Percentiles rank a stretch among this genome's conserved stretches.
Evolutionary conservation across 192 early-diverging fungal genomes (phyloP).

Genomic region (Podila epigama): DNA sequence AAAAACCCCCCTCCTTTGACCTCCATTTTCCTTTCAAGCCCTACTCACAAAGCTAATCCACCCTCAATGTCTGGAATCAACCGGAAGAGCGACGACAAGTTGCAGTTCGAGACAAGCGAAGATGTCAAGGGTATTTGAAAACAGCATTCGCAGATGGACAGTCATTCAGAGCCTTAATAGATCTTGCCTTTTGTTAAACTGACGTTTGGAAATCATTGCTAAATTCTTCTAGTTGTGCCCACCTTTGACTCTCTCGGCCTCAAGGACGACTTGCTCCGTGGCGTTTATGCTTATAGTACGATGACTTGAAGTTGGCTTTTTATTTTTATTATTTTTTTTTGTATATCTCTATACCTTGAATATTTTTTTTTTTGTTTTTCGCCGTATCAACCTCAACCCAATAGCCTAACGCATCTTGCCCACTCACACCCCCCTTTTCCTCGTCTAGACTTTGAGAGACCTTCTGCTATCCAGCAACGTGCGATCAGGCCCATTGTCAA

Average conservation of each 20-base stretch:
- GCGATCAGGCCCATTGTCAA: conserved; percentile 90
- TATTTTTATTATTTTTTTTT: too few relatives aligned
- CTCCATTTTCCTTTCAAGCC: too few relatives aligned
- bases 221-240: conserved; percentile 55
- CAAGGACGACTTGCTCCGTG: conserved; percentile 95
- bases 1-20: not conserved
- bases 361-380: not conserved
- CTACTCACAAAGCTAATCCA: not conserved
- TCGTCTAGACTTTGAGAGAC: conserved; percentile 90
- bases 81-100: conserved; percentile 61
- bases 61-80: conserved; percentile 43
- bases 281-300: conserved; percentile 95
- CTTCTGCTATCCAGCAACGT: conserved; percentile 98
- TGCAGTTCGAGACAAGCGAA: conserved; percentile 84
- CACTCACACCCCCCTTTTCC: not conserved
- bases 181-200: not conserved
- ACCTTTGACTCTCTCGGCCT: conserved; percentile 97
- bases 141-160: too few relatives aligned
- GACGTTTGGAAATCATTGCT: too few relatives aligned
- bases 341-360: too few relatives aligned
- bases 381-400: not conserved
- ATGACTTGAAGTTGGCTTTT: too few relatives aligned
- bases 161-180: not conserved
- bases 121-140: conserved; percentile 76
- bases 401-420: not conserved